Evolutionary conservation across 192 early-diverging fungal species (phyloP).

Genomic region (Allomyces macrogynus): DNA sequence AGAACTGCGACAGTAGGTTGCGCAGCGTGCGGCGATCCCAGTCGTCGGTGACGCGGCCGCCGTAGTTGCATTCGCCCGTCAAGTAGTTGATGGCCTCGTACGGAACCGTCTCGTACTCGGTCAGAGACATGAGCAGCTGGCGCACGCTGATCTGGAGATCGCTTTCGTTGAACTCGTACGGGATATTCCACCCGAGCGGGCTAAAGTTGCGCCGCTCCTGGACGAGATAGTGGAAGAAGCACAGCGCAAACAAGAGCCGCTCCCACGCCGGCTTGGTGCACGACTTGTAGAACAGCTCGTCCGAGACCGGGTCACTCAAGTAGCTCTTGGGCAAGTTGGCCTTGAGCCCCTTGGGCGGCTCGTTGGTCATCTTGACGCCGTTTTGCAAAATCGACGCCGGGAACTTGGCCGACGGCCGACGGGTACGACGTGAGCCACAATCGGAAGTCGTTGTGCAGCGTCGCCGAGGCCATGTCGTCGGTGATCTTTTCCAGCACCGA

Average conservation of each 20-base stretch:
- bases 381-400: conserved; percentile 32
- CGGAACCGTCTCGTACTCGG: conserved; percentile 34
- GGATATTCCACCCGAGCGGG: conserved; percentile 31
- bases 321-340: conserved; percentile 38
- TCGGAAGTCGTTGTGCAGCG: conserved; percentile 33
- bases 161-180: conserved; percentile 46
- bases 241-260: conserved; percentile 39
- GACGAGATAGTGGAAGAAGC: conserved; percentile 43
- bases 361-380: conserved; percentile 44
- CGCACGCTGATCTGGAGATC: conserved; percentile 35
- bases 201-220: conserved; percentile 12
- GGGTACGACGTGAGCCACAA: conserved; percentile 43
- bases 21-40: conserved; percentile 40
- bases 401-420: conserved; percentile 30
- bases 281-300: conserved; percentile 31
- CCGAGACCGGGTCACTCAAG: conserved; percentile 34
- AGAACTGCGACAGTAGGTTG: conserved; percentile 32
- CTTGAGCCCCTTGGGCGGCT: conserved; percentile 37
- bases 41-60: conserved; percentile 43
- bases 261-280: conserved; percentile 37
- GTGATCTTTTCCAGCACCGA: conserved; percentile 32
- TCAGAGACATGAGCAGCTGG: conserved; percentile 39
- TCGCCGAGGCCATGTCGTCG: conserved; percentile 29
- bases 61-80: conserved; percentile 44
- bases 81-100: conserved; percentile 38